These are phyloP conservation scores for Irpex sp. DNA, from an alignment of 1,284 basidiomycete genomes.

Conservation along the genomic window DNA sequence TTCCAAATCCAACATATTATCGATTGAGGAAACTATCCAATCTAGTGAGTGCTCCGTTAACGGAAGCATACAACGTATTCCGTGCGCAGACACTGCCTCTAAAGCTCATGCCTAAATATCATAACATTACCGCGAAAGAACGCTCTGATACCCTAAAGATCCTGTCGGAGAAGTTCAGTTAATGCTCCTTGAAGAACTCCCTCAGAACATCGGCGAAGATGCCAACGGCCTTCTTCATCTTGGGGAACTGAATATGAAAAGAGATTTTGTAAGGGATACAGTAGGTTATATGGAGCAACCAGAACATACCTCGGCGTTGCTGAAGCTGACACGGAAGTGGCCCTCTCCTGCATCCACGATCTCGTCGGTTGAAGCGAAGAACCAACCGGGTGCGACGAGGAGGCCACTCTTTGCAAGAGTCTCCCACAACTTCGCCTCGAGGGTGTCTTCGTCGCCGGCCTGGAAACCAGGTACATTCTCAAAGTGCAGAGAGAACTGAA, in stretches of 20 bases:
- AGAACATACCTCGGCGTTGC: constrained; percentile 42
- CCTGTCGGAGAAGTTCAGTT: not conserved
- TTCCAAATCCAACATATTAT: too few species aligned
- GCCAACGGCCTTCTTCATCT: constrained; percentile 24
- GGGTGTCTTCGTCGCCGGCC: constrained; percentile 33
- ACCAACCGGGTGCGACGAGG: constrained; percentile 52
- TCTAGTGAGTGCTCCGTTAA: not conserved
- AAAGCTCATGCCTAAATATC: not conserved
- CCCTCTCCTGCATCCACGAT: constrained; percentile 33
- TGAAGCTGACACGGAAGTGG: constrained; percentile 62
- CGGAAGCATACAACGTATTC: not conserved
- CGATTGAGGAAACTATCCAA: not conserved
- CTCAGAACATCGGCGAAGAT: constrained; percentile 25
- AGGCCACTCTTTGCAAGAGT: constrained; percentile 56
- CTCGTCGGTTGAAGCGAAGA: constrained; percentile 44
- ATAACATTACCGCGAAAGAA: not conserved
- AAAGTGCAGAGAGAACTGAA: constrained; percentile 59
- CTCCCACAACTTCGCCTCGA: constrained; percentile 53
- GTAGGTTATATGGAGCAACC: too few species aligned
- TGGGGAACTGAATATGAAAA: too few species aligned
- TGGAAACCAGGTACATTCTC: constrained; percentile 49
- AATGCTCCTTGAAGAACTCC: constrained; percentile 25
- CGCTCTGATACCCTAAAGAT: not conserved
- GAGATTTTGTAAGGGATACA: too few species aligned
- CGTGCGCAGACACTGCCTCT: not conserved